A percentile compares a stretch with the other conserved stretches of the same genome.
Conservation (phyloP, 78 protist genomes). For the Dictyostelium purpureum region DNA sequence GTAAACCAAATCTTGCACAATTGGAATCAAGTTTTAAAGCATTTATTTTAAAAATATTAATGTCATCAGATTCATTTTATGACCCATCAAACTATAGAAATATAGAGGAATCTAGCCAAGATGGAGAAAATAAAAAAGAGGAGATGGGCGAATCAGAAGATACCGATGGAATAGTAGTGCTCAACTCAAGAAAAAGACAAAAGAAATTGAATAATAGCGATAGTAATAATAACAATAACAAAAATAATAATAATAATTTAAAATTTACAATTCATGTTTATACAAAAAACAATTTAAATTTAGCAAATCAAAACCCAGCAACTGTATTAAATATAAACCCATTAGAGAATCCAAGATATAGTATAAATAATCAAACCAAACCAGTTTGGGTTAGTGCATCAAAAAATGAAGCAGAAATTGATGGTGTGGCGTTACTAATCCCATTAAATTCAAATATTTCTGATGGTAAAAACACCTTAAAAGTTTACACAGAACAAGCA, state of each 20-base stretch:
- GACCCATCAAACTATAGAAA: background rate
- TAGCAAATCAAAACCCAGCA: background rate
- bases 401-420: background rate
- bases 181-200: background rate
- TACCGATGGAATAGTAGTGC: no score
- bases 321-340: slow-evolving; percentile 46
- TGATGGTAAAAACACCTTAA: background rate
- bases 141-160: no score
- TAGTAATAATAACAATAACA: no score
- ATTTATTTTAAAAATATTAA: background rate
- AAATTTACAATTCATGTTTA: slow-evolving; percentile 38
- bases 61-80: background rate
- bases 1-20: background rate
- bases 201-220: background rate
- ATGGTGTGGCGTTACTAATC: background rate
- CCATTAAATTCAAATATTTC: slow-evolving; percentile 4
- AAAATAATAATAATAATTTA: background rate
- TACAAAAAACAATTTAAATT: background rate
- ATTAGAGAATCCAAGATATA: background rate
- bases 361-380: background rate
- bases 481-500: background rate
- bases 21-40: slow-evolving; percentile 6
- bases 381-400: slow-evolving; percentile 9
- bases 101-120: background rate
- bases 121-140: background rate